Conservation (phyloP, 495 filamentous ascomycete genomes). For the Elasticomyces elasticus region DNA sequence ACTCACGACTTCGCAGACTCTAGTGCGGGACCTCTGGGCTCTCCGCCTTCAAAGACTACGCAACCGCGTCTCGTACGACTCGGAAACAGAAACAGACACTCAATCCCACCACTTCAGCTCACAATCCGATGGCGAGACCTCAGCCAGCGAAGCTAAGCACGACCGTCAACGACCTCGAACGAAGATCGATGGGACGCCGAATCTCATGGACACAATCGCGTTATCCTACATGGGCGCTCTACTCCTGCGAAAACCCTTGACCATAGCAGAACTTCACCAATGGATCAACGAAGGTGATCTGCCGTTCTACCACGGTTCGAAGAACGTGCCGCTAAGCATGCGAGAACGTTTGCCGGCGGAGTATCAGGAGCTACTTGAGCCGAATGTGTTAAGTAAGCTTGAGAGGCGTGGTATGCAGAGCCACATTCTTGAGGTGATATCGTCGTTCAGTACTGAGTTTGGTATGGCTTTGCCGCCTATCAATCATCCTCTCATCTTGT, state of each 20-base stretch:
- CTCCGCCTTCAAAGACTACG: slow-evolving; percentile 48
- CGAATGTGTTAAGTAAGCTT: slow-evolving; percentile 35
- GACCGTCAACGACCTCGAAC: not conserved
- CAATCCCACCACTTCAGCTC: slow-evolving; percentile 40
- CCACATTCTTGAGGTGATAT: slow-evolving; percentile 47
- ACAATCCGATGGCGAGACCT: slow-evolving; percentile 31
- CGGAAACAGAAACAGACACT: slow-evolving; percentile 15
- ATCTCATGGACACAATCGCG: slow-evolving; percentile 51
- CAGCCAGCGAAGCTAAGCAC: slow-evolving; percentile 9
- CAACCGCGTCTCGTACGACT: slow-evolving; percentile 25
- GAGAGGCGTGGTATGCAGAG: slow-evolving; percentile 58
- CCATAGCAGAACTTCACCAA: slow-evolving; percentile 50
- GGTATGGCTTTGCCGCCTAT: slow-evolving; percentile 61
- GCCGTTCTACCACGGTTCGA: slow-evolving; percentile 26
- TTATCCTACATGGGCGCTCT: slow-evolving; percentile 58
- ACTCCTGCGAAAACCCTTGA: slow-evolving; percentile 54
- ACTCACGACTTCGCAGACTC: slow-evolving; percentile 25
- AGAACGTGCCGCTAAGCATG: slow-evolving; percentile 25
- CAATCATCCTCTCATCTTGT: slow-evolving; percentile 56
- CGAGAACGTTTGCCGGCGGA: slow-evolving; percentile 23
- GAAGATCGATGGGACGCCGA: slow-evolving; percentile 40
- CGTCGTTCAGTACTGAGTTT: slow-evolving; percentile 57
- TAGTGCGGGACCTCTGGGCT: slow-evolving; percentile 62
- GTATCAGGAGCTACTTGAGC: slow-evolving; percentile 24
- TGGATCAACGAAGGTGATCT: slow-evolving; percentile 29